Conservation (phyloP, 768 basidiomycete species). For the Kwoniella shandongensis region DNA sequence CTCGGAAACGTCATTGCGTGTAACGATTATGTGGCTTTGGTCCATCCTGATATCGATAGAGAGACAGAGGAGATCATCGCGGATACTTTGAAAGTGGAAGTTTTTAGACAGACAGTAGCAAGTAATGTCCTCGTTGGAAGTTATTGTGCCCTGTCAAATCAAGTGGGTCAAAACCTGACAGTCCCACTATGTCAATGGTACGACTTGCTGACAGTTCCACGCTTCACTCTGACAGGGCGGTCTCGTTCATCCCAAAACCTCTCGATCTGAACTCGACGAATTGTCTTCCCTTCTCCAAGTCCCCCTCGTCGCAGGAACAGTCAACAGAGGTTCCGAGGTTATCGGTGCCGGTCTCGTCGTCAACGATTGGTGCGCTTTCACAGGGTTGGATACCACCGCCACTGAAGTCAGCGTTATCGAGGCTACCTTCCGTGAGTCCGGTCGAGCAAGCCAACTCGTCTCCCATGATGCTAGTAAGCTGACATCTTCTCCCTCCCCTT, state of each 20-base stretch:
- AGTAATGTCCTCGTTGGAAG: constrained; percentile 95
- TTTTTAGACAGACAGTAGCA: constrained; percentile 95
- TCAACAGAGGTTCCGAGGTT: constrained; percentile 97
- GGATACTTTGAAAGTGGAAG: constrained; percentile 97
- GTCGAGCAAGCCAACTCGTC: too few species aligned
- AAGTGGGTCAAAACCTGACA: constrained; percentile 53
- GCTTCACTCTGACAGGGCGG: constrained; percentile 61
- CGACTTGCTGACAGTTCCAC: neutral
- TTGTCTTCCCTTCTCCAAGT: constrained; percentile 89
- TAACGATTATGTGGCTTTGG: constrained; percentile 97
- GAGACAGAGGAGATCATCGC: constrained; percentile 99
- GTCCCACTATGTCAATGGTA: too few species aligned
- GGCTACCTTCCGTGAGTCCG: constrained; percentile 84
- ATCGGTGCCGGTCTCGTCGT: constrained; percentile 96
- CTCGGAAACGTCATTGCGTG: constrained; percentile 98
- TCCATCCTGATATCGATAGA: constrained; percentile 95
- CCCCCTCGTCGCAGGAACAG: constrained; percentile 93
- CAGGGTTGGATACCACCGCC: constrained; percentile 98
- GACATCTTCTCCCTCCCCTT: neutral
- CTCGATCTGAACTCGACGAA: constrained; percentile 96
- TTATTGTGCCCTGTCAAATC: constrained; percentile 92
- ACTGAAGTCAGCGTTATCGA: constrained; percentile 99
- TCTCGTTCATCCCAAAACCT: constrained; percentile 95
- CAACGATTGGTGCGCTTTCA: constrained; percentile 99
- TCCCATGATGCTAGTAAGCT: neutral